Conservation (phyloP, 2,329 filamentous ascomycete species). For the Diaporthe ampelina region DNA sequence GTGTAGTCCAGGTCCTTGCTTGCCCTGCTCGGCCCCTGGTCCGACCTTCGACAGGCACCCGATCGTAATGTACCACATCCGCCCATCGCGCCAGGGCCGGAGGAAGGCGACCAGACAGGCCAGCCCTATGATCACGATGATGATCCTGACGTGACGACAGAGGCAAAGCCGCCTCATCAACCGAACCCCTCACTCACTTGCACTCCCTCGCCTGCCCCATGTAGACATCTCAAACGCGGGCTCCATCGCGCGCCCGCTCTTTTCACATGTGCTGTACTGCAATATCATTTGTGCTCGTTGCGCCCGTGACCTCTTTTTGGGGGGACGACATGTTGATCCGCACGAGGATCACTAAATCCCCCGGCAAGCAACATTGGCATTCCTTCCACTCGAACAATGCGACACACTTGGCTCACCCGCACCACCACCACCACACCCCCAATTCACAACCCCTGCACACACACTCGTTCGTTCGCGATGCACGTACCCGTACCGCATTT, state of each 20-base stretch:
- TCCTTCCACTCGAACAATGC: not conserved
- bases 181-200: not conserved
- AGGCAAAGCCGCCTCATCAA: not conserved
- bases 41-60: conserved; percentile 10
- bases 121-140: conserved; percentile 18
- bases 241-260: conserved; percentile 20
- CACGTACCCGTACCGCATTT: not conserved
- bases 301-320: conserved; percentile 11
- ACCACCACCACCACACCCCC: not conserved
- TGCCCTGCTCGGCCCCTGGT: not conserved
- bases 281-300: conserved; percentile 14
- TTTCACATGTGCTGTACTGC: conserved; percentile 11
- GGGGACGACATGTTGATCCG: conserved; percentile 1
- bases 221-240: conserved; percentile 10
- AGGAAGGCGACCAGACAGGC: not conserved
- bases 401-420: not conserved
- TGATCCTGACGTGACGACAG: conserved; percentile 21
- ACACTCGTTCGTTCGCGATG: conserved; percentile 24
- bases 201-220: not conserved
- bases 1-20: not conserved
- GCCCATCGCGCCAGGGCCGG: not conserved
- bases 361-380: conserved; percentile 9
- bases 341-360: conserved; percentile 5
- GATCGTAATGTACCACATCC: not conserved
- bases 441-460: not conserved